Conservation (phyloP, 148 eudicot species). For the Camellia lanceoleosa region DNA sequence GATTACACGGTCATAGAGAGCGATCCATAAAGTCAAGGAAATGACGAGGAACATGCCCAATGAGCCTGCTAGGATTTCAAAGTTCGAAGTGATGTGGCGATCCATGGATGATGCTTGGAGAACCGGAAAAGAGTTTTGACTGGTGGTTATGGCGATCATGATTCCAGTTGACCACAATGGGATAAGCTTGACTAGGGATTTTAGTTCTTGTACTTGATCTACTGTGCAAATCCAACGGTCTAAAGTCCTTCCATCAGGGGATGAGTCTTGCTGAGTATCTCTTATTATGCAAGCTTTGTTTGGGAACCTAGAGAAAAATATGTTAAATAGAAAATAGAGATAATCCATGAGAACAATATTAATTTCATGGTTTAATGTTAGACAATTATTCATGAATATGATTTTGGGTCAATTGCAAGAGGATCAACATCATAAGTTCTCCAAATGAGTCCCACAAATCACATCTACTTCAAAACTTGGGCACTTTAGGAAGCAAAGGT, state of each 20-base stretch:
- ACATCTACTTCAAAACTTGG: conserved; percentile 38
- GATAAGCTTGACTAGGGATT: conserved; percentile 50
- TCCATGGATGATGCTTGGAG: conserved; percentile 67
- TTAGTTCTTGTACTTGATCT: conserved; percentile 62
- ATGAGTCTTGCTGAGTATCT: conserved; percentile 32
- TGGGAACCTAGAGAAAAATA: conserved; percentile 35
- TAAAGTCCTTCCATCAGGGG: conserved; percentile 31
- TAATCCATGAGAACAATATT: too few relatives aligned
- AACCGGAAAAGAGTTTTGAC: conserved; percentile 38
- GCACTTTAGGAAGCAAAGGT: too few relatives aligned
- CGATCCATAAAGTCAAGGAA: conserved; percentile 41
- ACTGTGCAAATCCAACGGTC: conserved; percentile 56
- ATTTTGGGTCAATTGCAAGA: too few relatives aligned
- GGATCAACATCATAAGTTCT: too few relatives aligned
- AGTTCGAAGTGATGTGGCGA: conserved; percentile 42
- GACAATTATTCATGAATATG: too few relatives aligned
- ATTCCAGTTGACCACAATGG: conserved; percentile 65
- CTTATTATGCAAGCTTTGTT: conserved; percentile 66
- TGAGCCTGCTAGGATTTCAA: conserved; percentile 62
- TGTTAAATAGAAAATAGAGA: background rate
- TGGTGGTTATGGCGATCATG: conserved; percentile 29
- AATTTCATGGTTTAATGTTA: too few relatives aligned
- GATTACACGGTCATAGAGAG: conserved; percentile 45
- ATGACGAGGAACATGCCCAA: conserved; percentile 35
- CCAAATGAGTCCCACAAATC: conserved; percentile 26